Evolutionary conservation across 1,284 basidiomycete species (phyloP), one percentile per base, ranked within the genome.

Genomic region (Sphagnurus paluster): DNA sequence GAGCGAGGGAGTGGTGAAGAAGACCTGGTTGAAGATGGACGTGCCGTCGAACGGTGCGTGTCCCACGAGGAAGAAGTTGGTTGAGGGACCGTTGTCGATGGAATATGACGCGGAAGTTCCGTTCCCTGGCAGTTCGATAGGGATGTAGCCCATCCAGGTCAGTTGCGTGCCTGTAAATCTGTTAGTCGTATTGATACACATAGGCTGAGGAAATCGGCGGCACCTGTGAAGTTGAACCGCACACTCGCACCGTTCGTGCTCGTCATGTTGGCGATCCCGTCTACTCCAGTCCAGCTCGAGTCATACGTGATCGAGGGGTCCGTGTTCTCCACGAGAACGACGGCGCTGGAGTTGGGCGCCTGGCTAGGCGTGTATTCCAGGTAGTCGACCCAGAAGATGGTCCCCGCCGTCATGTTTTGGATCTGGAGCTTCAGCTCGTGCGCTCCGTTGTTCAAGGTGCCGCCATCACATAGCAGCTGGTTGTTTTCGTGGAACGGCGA

Each of bases 1-100:
- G 5, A 62, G 43, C 3, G 43, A 34, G 3, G 56, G 52, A 8
- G 60, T 61, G 5, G 56, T 51, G 46, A 63, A 61, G 16, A 60
- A 49, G 1, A 48, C 14, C 14, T 55, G 50, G 21, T 59, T 59
- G 40, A 54, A 64, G 11, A 44, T 13, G 6, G 52, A 49, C 11
- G 50, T 16, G 10, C 26, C 41, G 13, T 37, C 47, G 7, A 19
- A n/a, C 4, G 49, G 26, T n/a, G 50, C 25, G 1, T 59, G 52
- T 5, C 57, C 60, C 0, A 24, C 14, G 14, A 63, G 44, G 0
- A 42, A 37, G 48, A 63, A 65, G 2, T 46, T 48, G 8, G 49
- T 44, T 0, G 60, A 53, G 6, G 44, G 5, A 26, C 50, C 54
- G 9, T 47, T 54, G 39, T 65, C 63, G 28, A 65, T 54, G 7